These are phyloP conservation scores for Auriculariales sp. DNA, from an alignment of 768 basidiomycete species.

Conservation along the genomic window DNA sequence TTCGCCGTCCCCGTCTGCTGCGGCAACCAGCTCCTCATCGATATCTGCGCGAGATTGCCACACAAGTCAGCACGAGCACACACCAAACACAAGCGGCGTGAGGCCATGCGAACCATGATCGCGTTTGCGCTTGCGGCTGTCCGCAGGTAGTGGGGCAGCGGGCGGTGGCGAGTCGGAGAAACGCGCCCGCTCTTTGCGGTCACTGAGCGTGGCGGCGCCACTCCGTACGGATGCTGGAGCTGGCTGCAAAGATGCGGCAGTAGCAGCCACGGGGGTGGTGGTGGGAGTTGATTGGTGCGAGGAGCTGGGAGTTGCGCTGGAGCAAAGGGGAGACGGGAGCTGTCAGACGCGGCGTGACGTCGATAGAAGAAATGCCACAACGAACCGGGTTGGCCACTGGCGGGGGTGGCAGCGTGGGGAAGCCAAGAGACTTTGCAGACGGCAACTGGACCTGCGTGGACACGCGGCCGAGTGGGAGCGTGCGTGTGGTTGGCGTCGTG, in stretches of 20 bases:
- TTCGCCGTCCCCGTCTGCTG: background rate
- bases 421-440: too few relatives aligned
- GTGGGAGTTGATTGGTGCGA: constrained; percentile 11
- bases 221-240: constrained; percentile 1
- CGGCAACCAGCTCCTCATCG: background rate
- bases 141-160: background rate
- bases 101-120: background rate
- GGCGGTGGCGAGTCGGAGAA: background rate
- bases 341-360: too few relatives aligned
- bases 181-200: background rate
- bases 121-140: background rate
- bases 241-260: background rate
- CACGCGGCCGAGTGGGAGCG: too few relatives aligned
- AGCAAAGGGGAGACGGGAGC: too few relatives aligned
- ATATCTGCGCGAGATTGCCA: too few relatives aligned
- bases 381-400: too few relatives aligned
- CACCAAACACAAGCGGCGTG: background rate
- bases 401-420: too few relatives aligned
- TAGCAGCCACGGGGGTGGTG: constrained; percentile 8
- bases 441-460: too few relatives aligned
- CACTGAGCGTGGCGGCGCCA: too few relatives aligned
- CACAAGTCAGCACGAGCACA: background rate
- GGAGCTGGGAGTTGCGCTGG: constrained; percentile 14
- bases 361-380: too few relatives aligned
- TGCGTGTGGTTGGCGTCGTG: constrained; percentile 6